Evolutionary conservation across 2,329 filamentous ascomycete species (phyloP), one percentile per base, ranked within the genome.

Genomic region (Nectriaceae sp.): DNA sequence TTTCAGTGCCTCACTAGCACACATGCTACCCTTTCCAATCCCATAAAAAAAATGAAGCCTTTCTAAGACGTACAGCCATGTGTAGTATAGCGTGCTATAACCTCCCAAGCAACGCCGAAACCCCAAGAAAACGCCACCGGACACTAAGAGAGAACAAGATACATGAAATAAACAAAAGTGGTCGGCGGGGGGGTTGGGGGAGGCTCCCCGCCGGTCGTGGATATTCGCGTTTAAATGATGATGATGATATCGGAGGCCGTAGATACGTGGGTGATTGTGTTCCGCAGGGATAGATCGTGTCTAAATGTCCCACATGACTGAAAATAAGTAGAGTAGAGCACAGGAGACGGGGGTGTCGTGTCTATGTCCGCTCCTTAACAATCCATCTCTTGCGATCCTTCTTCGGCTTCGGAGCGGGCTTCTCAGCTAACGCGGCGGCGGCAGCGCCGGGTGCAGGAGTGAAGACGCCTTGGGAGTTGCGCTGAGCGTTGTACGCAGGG

Each of bases 331-430:
- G 38, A 29, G n/a, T n/a, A n/a, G n/a, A 29, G 24, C 24, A 6
- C 24, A 29, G 24, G 13, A 29, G 6, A 29, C 24, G 6, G 24
- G 24, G 24, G 24, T 6, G 24, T 29, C 6, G 13, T 11, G 33
- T 36, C n/a, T 36, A 78, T 49, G 74, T 76, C 59, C 75, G 68
- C 47, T 71, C 62, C 16, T 57, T 67, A 41, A 76, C 70, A 18
- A 66, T 65, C 75, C 77, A 79, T 64, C 71, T 76, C 69, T 73
- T 78, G 63, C 74, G 75, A 42, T 70, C 65, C 42, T 50, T 68
- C 40, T 49, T 67, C 10, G 65, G 58, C 53, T 73, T 70, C 53
- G 73, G 70, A 13, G 65, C 59, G 47, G 68, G 70, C 5, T 62
- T 49, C 49, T 59, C 56, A n/a, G 51, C 46, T 6, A 51, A 20